Base-by-base conservation (phyloP, 768 basidiomycete species). In the Lentinula sp. region DNA sequence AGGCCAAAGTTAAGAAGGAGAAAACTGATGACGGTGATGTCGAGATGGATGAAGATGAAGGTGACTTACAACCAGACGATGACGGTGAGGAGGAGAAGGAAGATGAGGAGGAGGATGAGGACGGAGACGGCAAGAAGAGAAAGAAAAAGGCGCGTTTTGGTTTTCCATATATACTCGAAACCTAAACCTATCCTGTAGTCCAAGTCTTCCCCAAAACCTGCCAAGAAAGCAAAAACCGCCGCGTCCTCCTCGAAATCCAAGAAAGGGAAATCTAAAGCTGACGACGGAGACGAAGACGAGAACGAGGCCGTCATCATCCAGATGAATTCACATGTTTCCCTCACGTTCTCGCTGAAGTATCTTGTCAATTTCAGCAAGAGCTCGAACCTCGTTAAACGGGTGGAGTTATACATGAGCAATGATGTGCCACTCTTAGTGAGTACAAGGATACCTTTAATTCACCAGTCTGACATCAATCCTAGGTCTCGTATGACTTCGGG, bases 261-360 rank as follows among this genome's bases (percentile, higher is more conserved):
- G 70, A 86, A 85, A 66, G 74, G 72, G n/a, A 88, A 87, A 69
- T 84, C 83, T 63, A 76, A 75, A 57, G 84, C 81, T 64, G 72
- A 72, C 0, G 81, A 81, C 7, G 85, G 85, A 18, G 80, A 82
- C 2, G 82, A 84, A 4, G 77, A 78, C 13, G 70, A 70, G 0
- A 75, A 76, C 12, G 84, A 80, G 50, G 80, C 77, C n/a, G 88
- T 96, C 52, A 72, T 76, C 63, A 90, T 97, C 70, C 85, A 91
- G 74, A 90, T 97, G 83, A 92, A 93, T 69, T 87, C 90, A 71
- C 86, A 91, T 64, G 96, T 99, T 63, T 84, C 86, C 46, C 80
- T 98, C 53, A 98, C 95, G 1, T 98, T 98, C 79, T 94, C 92
- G 36, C 79, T 98, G 67, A 98, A 98, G 74, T 99, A 98, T 75